Evolutionary conservation across 2,329 filamentous ascomycete species (phyloP), one percentile per base, ranked within the genome.

Genomic region (Penicillium aurantiogriseum): DNA sequence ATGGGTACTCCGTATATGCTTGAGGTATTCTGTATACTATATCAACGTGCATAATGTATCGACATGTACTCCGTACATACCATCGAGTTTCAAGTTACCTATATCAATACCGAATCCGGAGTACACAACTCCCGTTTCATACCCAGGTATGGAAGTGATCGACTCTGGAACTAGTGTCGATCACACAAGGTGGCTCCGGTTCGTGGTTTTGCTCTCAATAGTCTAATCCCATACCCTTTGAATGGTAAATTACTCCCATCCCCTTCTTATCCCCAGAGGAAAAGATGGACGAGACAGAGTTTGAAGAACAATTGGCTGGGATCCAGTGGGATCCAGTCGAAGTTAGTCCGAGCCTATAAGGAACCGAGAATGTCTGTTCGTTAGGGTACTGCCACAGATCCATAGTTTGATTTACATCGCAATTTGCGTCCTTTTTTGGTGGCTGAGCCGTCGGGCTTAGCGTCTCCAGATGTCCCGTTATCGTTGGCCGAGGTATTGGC

Each of bases 81-180:
- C 7, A n/a, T 23, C 23, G 23, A 31, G 43, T 46, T 33, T 33
- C 44, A 44, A 29, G 23, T 8, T 47, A 33, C n/a, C n/a, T 23
- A 25, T n/a, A 27, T 10, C 5, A n/a, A 21, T 33, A 31, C 29
- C 7, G 15, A 23, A 17, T 23, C 33, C 31, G 31, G 31, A 25
- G 23, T 44, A 33, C 29, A 15, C 29, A 25, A 25, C 8, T 36
- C 15, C 19, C 25, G 45, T 35, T 48, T 48, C 45, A 48, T 25
- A 3, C 9, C 36, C 10, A 39, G 4, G 36, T 11, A 11, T 35
- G 10, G 45, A 48, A 35, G 21, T 57, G 63, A 67, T 66, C 61
- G 58, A 50, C 62, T 57, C 47, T 38, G 46, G 54, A 35, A 57
- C 59, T 66, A 65, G 59, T 59, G 65, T 54, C 60, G 63, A 67